phyloP scores from a whole-genome alignment of 1,284 basidiomycete species.

The Schizophyllum amplum region DNA sequence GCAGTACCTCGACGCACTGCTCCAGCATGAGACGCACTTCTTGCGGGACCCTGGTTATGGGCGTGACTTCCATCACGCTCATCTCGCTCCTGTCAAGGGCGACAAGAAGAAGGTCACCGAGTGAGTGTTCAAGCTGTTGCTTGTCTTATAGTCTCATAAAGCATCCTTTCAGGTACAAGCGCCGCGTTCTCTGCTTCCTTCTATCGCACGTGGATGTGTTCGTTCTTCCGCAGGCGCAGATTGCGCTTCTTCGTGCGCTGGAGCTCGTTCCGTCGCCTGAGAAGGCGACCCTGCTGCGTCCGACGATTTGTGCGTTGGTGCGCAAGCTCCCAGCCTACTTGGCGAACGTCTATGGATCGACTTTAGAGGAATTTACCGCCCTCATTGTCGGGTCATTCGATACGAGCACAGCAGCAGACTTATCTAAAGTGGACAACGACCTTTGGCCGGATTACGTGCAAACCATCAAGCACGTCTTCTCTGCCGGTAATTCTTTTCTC shows the following conservation, averaged over 20 bases:
- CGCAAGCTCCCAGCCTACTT: not conserved
- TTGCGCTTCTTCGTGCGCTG: slow-evolving; percentile 53
- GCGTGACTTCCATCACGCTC: slow-evolving; percentile 52
- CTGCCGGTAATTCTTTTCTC: not conserved
- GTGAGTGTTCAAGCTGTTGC: slow-evolving; percentile 33
- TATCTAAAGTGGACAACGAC: slow-evolving; percentile 37
- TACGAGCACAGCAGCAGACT: slow-evolving; percentile 28
- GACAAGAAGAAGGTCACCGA: slow-evolving; percentile 54
- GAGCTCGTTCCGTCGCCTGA: slow-evolving; percentile 52
- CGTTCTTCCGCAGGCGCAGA: slow-evolving; percentile 39
- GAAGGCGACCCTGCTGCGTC: slow-evolving; percentile 59
- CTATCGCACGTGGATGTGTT: slow-evolving; percentile 76
- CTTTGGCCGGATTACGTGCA: slow-evolving; percentile 40
- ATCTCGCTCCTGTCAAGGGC: slow-evolving; percentile 36
- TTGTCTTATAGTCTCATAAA: not conserved
- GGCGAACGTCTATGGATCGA: slow-evolving; percentile 15
- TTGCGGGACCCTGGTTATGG: slow-evolving; percentile 63
- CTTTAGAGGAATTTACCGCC: slow-evolving; percentile 34
- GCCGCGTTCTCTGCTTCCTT: slow-evolving; percentile 71
- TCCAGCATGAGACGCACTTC: slow-evolving; percentile 53
- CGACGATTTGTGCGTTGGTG: slow-evolving; percentile 44
- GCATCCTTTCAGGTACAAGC: slow-evolving; percentile 53
- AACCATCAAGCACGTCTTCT: not conserved
- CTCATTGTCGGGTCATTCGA: slow-evolving; percentile 54
- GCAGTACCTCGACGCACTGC: slow-evolving; percentile 56